Base-by-base conservation (phyloP, 2,329 filamentous ascomycete species). In the Byssothecium circinans region DNA sequence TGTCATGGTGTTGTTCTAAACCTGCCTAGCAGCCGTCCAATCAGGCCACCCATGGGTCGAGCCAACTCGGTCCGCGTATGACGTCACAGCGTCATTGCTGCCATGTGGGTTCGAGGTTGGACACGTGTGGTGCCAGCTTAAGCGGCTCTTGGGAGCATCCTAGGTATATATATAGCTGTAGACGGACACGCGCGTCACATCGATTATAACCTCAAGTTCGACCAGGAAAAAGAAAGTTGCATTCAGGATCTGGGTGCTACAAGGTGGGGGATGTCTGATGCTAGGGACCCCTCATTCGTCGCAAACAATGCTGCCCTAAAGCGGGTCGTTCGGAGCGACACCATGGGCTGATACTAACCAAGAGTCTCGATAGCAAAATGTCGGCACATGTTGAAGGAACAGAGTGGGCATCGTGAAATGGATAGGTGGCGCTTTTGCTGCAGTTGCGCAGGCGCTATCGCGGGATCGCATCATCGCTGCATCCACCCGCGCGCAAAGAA, bases 271-370 rank as follows among this genome's bases (percentile, higher is more conserved):
- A 10, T 18, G 34, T 15, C 23, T 30, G 35, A 36, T 36, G 33
- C 39, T 14, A 14, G 22, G 34, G 35, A 54, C 37, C 41, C 35
- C 46, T 43, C 41, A 42, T 45, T 47, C 41, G 41, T 41, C 49
- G 45, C 49, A 53, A 50, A 44, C 50, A 49, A 55, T 53, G 52
- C 50, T 44, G 25, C 29, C 44, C 45, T 36, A 36, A 34, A 44
- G 37, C 43, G 35, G 20, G 25, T 30, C 17, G 25, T 35, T 12
- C 25, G 39, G 19, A 23, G 30, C 38, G 17, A 45, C 37, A 32
- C 29, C 12, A 33, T 32, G 38, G 19, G 38, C 33, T 18, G 14
- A 41, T 30, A 41, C 34, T 23, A 45, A 42, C 42, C 29, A 41
- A 25, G 27, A 15, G 14, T 14, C 29, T 29, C 22, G 33, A 36